Percentiles rank a stretch among this genome's conserved stretches.
Evolutionary conservation across 345 rosid genomes (phyloP).

Genomic region (Brassica nigra): DNA sequence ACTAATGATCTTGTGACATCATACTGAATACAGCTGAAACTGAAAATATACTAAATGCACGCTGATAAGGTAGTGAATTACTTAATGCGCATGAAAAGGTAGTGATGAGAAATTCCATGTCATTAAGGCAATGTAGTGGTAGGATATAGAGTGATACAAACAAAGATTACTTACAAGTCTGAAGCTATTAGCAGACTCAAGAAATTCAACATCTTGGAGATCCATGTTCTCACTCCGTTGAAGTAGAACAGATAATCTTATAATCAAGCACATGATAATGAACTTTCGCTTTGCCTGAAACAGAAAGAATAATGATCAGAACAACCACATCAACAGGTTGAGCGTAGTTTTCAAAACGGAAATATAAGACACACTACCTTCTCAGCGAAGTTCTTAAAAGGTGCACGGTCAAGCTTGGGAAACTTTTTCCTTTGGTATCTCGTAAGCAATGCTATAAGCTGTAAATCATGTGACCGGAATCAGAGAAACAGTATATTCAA

Average conservation of each 20-base stretch:
- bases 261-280: slow-evolving; percentile 50
- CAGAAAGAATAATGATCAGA: neutral
- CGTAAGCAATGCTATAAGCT: slow-evolving; percentile 67
- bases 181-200: slow-evolving; percentile 47
- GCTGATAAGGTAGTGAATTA: neutral
- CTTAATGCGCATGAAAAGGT: neutral
- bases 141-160: neutral
- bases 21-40: neutral
- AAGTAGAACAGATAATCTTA: slow-evolving; percentile 54
- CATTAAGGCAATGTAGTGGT: neutral
- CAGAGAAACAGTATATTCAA: slow-evolving; percentile 20
- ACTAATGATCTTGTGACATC: neutral
- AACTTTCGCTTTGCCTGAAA: slow-evolving; percentile 54
- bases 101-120: slow-evolving; percentile 9
- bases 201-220: slow-evolving; percentile 44
- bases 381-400: slow-evolving; percentile 44
- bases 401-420: slow-evolving; percentile 48
- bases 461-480: slow-evolving; percentile 23
- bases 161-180: slow-evolving; percentile 46
- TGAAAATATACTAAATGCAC: neutral
- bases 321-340: slow-evolving; percentile 13
- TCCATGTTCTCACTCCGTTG: slow-evolving; percentile 47
- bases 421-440: slow-evolving; percentile 72
- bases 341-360: slow-evolving; percentile 13
- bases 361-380: slow-evolving; percentile 45